phyloP scores from a whole-genome alignment of 345 rosid species.

The Eucalyptus tenuipes region DNA sequence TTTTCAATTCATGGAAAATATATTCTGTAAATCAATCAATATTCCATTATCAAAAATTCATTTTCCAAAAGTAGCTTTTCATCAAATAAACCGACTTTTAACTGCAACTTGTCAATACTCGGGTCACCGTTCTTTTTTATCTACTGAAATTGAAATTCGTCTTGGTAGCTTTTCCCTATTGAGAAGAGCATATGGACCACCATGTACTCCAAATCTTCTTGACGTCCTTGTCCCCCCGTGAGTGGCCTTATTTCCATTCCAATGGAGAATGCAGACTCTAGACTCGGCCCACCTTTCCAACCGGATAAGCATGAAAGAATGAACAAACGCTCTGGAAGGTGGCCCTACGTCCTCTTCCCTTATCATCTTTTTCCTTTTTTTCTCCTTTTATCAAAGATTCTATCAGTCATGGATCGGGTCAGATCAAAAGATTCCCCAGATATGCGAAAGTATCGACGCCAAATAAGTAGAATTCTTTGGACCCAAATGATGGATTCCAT shows the following conservation, averaged over 20 bases:
- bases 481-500: too few species aligned
- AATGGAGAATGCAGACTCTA: neutral
- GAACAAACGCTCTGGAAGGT: neutral
- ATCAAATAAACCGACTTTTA: neutral
- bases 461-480: too few species aligned
- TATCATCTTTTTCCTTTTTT: neutral
- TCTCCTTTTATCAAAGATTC: neutral
- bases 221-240: neutral
- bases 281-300: neutral
- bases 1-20: neutral
- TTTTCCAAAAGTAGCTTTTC: neutral
- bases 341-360: neutral
- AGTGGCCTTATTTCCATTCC: neutral
- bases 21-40: neutral
- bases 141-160: neutral
- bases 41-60: rapidly evolving
- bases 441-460: too few species aligned
- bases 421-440: too few species aligned
- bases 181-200: neutral
- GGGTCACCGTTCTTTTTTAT: neutral
- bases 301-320: neutral
- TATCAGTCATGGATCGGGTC: neutral
- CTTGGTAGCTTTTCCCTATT: neutral
- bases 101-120: neutral
- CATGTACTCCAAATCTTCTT: neutral